Percentiles rank a stretch among this genome's conserved stretches.
Conservation (phyloP, 2,329 filamentous ascomycete genomes). For the Fusarium metavorans region DNA sequence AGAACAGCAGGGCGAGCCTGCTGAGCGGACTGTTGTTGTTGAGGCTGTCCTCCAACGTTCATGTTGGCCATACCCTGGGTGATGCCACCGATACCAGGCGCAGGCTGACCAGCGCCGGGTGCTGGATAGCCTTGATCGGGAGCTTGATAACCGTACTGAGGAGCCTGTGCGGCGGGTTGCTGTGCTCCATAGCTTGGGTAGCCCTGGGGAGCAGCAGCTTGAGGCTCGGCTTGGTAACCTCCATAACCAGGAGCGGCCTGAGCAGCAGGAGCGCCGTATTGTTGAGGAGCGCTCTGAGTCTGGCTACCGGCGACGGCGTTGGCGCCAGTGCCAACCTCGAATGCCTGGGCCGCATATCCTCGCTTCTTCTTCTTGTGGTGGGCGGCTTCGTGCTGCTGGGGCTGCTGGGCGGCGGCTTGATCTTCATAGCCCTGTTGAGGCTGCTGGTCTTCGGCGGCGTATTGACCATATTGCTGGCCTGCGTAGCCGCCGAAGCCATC, state of each 20-base stretch:
- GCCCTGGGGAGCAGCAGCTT: conserved; percentile 52
- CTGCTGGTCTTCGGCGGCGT: conserved; percentile 55
- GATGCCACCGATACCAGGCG: conserved; percentile 71
- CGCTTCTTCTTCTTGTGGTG: conserved; percentile 87
- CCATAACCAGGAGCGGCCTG: conserved; percentile 66
- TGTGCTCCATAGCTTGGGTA: conserved; percentile 61
- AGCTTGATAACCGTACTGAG: conserved; percentile 73
- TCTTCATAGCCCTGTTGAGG: conserved; percentile 55
- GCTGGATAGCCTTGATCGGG: conserved; percentile 75
- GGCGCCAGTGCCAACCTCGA: conserved; percentile 89
- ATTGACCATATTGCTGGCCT: conserved; percentile 59
- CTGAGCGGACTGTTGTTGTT: conserved; percentile 56
- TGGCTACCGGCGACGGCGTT: conserved; percentile 74
- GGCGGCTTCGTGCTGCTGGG: conserved; percentile 45
- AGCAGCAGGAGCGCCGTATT: conserved; percentile 61
- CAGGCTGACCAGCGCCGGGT: conserved; percentile 53
- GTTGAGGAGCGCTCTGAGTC: conserved; percentile 51
- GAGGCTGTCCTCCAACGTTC: conserved; percentile 71
- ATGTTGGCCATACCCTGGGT: conserved; percentile 90
- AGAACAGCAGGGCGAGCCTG: conserved; percentile 64
- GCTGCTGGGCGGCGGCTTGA: conserved; percentile 46
- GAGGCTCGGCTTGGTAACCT: conserved; percentile 66
- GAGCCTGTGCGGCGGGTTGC: conserved; percentile 52
- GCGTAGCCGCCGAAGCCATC: conserved; percentile 59
- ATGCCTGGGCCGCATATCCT: conserved; percentile 93